Conservation (phyloP, 305 asterid species). For the Ilex paraguariensis region DNA sequence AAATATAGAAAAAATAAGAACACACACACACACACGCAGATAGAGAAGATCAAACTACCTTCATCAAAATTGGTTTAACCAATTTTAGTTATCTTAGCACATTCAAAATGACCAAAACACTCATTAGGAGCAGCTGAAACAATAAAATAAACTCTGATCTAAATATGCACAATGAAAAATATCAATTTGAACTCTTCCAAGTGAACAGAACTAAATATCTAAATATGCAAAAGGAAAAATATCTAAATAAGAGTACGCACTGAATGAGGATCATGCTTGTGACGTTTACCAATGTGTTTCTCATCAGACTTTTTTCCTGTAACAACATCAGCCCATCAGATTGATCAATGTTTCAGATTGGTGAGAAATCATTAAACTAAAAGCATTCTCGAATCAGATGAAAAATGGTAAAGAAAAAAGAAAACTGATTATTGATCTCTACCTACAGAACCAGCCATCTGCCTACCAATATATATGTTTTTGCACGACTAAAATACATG, state of each 20-base stretch:
- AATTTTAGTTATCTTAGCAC: no score
- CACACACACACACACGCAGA: no score
- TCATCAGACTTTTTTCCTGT: constrained; percentile 60
- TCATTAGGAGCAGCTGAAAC: not conserved
- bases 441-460: no score
- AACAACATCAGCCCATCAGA: constrained; percentile 20
- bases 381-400: not conserved
- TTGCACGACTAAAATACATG: no score
- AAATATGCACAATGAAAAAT: constrained; percentile 1
- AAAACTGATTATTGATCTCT: no score
- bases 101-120: no score
- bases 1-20: no score
- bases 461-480: no score
- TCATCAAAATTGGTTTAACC: no score
- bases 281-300: constrained; percentile 54
- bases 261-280: constrained; percentile 31
- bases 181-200: no score
- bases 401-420: not conserved
- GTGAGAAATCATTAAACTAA: constrained; percentile 7
- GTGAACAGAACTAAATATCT: not conserved
- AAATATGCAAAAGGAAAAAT: constrained; percentile 1
- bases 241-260: constrained; percentile 40
- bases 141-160: not conserved
- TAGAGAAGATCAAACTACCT: no score
- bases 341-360: constrained; percentile 10